Evolutionary conservation across 345 rosid genomes (phyloP).

Genomic region (Dipteronia sinensis): DNA sequence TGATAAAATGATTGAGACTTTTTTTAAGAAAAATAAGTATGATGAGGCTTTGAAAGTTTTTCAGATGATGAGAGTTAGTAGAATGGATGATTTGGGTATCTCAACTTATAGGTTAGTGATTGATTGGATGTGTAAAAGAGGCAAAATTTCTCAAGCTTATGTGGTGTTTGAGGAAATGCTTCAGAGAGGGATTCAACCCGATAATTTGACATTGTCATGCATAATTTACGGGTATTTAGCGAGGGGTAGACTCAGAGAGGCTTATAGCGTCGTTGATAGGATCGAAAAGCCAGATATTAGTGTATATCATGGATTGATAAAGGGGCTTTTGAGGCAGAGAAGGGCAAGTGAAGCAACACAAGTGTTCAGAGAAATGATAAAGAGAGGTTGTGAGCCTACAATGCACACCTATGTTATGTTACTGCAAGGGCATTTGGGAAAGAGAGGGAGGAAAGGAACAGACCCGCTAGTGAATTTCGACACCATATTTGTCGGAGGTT

Average conservation of each 20-base stretch:
- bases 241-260: constrained; percentile 60
- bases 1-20: constrained; percentile 65
- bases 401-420: constrained; percentile 91
- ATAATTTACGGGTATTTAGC: constrained; percentile 58
- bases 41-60: constrained; percentile 70
- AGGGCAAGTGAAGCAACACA: constrained; percentile 67
- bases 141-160: constrained; percentile 46
- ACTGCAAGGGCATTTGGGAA: constrained; percentile 88
- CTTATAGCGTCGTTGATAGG: constrained; percentile 39
- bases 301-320: constrained; percentile 71
- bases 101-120: constrained; percentile 74
- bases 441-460: constrained; percentile 82
- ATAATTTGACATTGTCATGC: constrained; percentile 47
- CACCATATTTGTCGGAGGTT: constrained; percentile 83
- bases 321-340: constrained; percentile 65
- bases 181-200: constrained; percentile 54
- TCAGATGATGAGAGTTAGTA: constrained; percentile 51
- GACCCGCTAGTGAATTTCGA: constrained; percentile 78
- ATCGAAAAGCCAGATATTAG: constrained; percentile 60
- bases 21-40: constrained; percentile 58
- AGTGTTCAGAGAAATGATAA: constrained; percentile 80
- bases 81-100: constrained; percentile 52
- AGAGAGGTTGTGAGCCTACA: constrained; percentile 77
- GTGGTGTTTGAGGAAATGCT: constrained; percentile 69
- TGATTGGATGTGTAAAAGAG: constrained; percentile 73